These are phyloP conservation scores for Mortierella sp. DNA, from an alignment of 371 early-diverging fungal genomes.

Conservation along the genomic window DNA sequence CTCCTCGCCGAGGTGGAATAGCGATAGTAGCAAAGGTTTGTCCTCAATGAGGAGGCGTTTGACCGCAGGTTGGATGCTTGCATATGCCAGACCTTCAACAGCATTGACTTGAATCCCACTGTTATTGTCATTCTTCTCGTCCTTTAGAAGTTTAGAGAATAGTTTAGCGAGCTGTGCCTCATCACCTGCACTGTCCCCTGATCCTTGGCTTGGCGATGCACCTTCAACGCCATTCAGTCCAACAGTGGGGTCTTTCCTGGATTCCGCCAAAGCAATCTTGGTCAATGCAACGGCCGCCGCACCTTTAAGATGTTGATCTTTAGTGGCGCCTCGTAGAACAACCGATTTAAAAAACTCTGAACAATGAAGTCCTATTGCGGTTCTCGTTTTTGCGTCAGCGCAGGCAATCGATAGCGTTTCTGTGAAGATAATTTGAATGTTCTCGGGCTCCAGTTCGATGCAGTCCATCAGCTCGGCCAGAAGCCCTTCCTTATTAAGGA, in stretches of 20 bases:
- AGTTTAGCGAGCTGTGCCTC: conserved; percentile 55
- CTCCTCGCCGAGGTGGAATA: conserved; percentile 66
- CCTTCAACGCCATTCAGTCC: conserved; percentile 42
- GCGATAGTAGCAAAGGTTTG: conserved; percentile 63
- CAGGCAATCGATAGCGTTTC: conserved; percentile 78
- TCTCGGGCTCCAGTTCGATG: conserved; percentile 73
- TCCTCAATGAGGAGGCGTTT: conserved; percentile 75
- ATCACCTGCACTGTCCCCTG: conserved; percentile 19
- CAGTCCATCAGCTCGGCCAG: conserved; percentile 79
- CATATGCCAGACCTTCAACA: conserved; percentile 84
- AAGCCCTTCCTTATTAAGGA: conserved; percentile 73
- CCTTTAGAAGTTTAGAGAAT: conserved; percentile 58
- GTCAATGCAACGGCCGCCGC: conserved; percentile 74
- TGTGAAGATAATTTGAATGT: conserved; percentile 71
- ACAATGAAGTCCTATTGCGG: conserved; percentile 66
- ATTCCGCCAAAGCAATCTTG: conserved; percentile 69
- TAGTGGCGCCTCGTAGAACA: conserved; percentile 58
- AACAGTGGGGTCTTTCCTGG: conserved; percentile 51
- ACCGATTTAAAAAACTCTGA: conserved; percentile 67
- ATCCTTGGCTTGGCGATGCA: conserved; percentile 17
- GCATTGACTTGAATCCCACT: conserved; percentile 54
- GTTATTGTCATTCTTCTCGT: conserved; percentile 54
- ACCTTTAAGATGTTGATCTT: conserved; percentile 66
- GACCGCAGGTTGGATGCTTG: conserved; percentile 68
- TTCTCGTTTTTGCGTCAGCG: conserved; percentile 72